Conservation (phyloP, 192 early-diverging fungal genomes). For the Coemansia sp. region DNA sequence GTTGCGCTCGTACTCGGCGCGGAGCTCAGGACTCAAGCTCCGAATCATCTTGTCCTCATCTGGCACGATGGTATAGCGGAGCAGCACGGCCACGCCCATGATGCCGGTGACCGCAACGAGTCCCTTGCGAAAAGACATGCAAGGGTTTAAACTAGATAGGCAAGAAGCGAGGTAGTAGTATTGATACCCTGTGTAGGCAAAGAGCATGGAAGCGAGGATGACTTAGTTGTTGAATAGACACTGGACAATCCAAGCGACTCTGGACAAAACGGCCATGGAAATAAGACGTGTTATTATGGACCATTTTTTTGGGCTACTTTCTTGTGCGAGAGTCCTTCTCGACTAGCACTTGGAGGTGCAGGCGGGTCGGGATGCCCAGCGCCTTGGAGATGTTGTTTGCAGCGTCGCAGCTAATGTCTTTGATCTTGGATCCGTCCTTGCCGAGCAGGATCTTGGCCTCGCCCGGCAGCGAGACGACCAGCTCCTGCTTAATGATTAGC, state of each 20-base stretch:
- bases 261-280: too few relatives aligned
- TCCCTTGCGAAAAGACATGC: constrained; percentile 20
- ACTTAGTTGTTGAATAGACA: too few relatives aligned
- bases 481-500: constrained; percentile 42
- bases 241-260: too few relatives aligned
- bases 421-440: constrained; percentile 20
- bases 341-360: constrained; percentile 49
- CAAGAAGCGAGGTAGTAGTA: too few relatives aligned
- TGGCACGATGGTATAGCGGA: constrained; percentile 54
- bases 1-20: constrained; percentile 48
- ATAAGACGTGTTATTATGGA: background rate
- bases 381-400: constrained; percentile 29
- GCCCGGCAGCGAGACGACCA: constrained; percentile 32
- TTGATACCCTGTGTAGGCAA: too few relatives aligned
- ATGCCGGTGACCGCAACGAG: constrained; percentile 29
- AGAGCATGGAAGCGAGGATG: too few relatives aligned
- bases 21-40: constrained; percentile 44
- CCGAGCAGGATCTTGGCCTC: constrained; percentile 51
- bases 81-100: constrained; percentile 38
- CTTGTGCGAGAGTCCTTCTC: constrained; percentile 28
- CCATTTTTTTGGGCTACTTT: constrained; percentile 6
- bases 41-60: constrained; percentile 41
- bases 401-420: constrained; percentile 24
- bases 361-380: constrained; percentile 33
- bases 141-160: background rate